These are phyloP conservation scores for Chrysoporthe puriensis DNA, from an alignment of 2,329 filamentous ascomycete genomes.

Conservation along the genomic window DNA sequence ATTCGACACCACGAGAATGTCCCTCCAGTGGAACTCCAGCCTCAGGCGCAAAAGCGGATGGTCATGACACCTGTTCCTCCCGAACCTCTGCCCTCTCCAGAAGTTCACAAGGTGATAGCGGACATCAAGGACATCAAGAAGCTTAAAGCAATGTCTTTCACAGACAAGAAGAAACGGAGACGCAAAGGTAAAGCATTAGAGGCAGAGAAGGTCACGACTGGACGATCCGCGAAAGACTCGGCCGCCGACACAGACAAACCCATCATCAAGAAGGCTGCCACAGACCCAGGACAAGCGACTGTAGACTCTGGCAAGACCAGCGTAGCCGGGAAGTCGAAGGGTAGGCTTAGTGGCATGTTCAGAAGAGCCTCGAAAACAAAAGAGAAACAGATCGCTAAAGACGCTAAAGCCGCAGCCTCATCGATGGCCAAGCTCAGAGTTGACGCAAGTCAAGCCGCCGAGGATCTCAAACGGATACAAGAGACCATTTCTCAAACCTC, in stretches of 20 bases:
- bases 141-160: neutral
- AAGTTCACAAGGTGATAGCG: neutral
- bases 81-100: neutral
- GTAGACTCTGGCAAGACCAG: neutral
- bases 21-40: slow-evolving; percentile 10
- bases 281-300: neutral
- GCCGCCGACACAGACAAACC: neutral
- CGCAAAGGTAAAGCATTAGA: slow-evolving; percentile 1
- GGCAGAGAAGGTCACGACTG: neutral
- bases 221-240: too few species aligned
- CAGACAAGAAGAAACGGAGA: neutral
- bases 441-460: neutral
- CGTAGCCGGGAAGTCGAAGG: slow-evolving; percentile 4
- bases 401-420: neutral
- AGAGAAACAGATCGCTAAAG: slow-evolving; percentile 3
- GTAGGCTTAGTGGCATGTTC: neutral
- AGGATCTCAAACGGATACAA: neutral
- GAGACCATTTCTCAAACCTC: neutral
- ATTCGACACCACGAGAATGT: slow-evolving; percentile 20
- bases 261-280: neutral
- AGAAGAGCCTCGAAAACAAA: slow-evolving; percentile 13
- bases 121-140: slow-evolving; percentile 7
- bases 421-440: neutral
- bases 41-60: slow-evolving; percentile 3
- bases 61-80: slow-evolving; percentile 11